A percentile compares a stretch with the other conserved stretches of the same genome.
Conservation (phyloP, 2,329 filamentous ascomycete species). For the Diplodia corticola region DNA sequence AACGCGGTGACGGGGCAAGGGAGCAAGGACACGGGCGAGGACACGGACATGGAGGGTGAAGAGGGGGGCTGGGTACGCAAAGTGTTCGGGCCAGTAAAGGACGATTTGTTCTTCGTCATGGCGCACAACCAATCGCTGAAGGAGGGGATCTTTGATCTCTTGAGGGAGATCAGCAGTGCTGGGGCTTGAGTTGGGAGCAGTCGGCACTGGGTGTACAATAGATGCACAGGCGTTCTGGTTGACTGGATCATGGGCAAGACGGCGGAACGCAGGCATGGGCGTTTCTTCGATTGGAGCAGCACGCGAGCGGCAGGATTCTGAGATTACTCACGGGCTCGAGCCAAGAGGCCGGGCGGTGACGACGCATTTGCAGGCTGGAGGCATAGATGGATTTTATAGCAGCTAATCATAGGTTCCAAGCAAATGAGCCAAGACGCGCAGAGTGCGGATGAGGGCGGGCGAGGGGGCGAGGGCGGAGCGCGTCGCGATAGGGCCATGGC, state of each 20-base stretch:
- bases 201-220: slow-evolving; percentile 12
- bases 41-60: slow-evolving; percentile 49
- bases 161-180: slow-evolving; percentile 31
- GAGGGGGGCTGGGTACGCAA: slow-evolving; percentile 64
- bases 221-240: slow-evolving; percentile 8
- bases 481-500: slow-evolving; percentile 2
- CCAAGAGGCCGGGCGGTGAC: neutral
- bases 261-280: slow-evolving; percentile 3
- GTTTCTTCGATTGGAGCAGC: slow-evolving; percentile 8
- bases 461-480: neutral
- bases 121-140: slow-evolving; percentile 60
- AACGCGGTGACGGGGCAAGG: slow-evolving; percentile 28
- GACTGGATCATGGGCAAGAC: neutral
- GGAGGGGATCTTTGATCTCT: slow-evolving; percentile 40
- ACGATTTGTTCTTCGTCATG: slow-evolving; percentile 67
- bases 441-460: neutral
- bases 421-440: neutral
- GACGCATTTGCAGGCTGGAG: neutral
- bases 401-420: slow-evolving; percentile 10
- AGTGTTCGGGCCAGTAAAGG: slow-evolving; percentile 66
- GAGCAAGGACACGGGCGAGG: slow-evolving; percentile 43
- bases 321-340: neutral
- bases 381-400: neutral
- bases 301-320: neutral
- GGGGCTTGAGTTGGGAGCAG: neutral